phyloP scores from a whole-genome alignment of 345 rosid species.

The Brassica juncea region DNA sequence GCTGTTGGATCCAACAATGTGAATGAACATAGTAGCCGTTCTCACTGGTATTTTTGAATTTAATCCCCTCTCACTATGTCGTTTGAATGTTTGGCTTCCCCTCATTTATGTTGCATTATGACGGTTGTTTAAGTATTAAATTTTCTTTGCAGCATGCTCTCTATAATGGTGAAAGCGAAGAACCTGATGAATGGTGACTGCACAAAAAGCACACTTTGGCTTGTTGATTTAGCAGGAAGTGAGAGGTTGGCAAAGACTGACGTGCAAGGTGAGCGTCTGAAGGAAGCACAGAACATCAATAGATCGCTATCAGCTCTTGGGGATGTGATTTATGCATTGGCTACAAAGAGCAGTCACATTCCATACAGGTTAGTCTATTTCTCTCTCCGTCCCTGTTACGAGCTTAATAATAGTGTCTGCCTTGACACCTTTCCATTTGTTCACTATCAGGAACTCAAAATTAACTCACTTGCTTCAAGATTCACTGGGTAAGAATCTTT shows the following conservation, averaged over 20 bases:
- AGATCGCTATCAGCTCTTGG: conserved; percentile 96
- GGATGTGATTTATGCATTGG: conserved; percentile 87
- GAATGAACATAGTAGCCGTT: conserved; percentile 96
- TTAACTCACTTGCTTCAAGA: conserved; percentile 95
- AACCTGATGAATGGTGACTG: conserved; percentile 81
- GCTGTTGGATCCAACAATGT: conserved; percentile 95
- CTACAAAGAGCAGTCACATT: conserved; percentile 82
- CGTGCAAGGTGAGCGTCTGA: conserved; percentile 87
- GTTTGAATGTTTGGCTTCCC: conserved; percentile 21
- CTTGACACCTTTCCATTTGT: conserved; percentile 27
- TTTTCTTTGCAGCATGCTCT: conserved; percentile 74
- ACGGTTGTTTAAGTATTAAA: background rate
- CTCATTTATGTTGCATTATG: background rate
- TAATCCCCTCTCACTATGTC: background rate
- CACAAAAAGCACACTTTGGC: conserved; percentile 98
- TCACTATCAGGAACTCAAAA: conserved; percentile 82
- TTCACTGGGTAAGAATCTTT: conserved; percentile 69
- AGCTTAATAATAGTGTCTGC: conserved; percentile 3
- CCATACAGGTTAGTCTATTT: conserved; percentile 66
- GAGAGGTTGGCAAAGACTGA: conserved; percentile 95
- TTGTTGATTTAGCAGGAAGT: conserved; percentile 96
- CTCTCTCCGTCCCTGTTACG: background rate
- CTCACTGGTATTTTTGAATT: conserved; percentile 71
- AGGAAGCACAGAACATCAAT: conserved; percentile 94
- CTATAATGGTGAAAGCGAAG: conserved; percentile 82